Evolutionary conservation across 108 stramenopile genomes (phyloP).

Genomic region (Fistulifera pelliculosa): DNA sequence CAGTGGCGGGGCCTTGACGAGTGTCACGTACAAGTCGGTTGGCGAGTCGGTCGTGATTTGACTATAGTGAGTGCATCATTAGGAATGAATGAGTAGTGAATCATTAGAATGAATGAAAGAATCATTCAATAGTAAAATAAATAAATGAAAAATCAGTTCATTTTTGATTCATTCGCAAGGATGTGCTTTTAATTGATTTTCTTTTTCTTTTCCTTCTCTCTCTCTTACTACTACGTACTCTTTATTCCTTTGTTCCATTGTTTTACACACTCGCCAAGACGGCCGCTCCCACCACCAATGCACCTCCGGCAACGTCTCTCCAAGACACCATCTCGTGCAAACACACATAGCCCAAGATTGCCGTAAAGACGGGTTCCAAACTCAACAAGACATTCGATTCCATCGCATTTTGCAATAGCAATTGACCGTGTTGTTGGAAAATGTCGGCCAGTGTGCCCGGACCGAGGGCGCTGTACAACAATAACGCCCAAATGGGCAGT

Average conservation of each 20-base stretch:
- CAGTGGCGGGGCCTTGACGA: conserved; percentile 58
- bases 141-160: too few species aligned
- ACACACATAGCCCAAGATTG: conserved; percentile 32
- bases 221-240: too few species aligned
- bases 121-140: too few species aligned
- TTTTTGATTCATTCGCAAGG: too few species aligned
- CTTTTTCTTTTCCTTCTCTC: too few species aligned
- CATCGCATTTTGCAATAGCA: conserved; percentile 21
- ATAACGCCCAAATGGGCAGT: conserved; percentile 31
- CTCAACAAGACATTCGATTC: conserved; percentile 57
- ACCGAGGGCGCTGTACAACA: conserved; percentile 45
- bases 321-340: conserved; percentile 38
- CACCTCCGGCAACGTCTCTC: conserved; percentile 37
- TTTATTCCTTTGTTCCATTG: too few species aligned
- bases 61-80: too few species aligned
- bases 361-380: conserved; percentile 54
- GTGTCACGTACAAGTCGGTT: conserved; percentile 58
- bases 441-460: conserved; percentile 57
- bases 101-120: too few species aligned
- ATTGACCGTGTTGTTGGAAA: conserved; percentile 50
- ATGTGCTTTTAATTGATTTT: too few species aligned
- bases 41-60: conserved; percentile 43
- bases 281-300: too few species aligned
- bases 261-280: too few species aligned
- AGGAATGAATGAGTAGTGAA: too few species aligned